phyloP scores from a whole-genome alignment of 129 eudicot genomes.

The Centrapalus pauciflorus region DNA sequence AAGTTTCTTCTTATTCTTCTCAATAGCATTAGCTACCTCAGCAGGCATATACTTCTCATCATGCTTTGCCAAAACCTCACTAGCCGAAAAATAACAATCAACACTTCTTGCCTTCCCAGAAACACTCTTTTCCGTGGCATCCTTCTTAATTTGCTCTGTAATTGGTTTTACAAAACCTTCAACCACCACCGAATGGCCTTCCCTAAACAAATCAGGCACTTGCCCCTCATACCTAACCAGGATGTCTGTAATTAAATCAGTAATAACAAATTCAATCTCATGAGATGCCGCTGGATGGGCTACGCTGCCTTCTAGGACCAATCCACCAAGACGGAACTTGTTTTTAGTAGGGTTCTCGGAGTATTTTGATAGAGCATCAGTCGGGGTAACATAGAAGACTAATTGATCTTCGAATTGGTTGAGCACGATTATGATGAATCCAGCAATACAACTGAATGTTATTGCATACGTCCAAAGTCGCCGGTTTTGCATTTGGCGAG shows the following conservation, averaged over 20 bases:
- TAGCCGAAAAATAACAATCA: slow-evolving; percentile 74
- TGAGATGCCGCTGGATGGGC: slow-evolving; percentile 50
- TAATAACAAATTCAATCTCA: slow-evolving; percentile 76
- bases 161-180: slow-evolving; percentile 82
- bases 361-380: slow-evolving; percentile 66
- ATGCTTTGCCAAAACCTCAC: slow-evolving; percentile 95
- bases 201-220: slow-evolving; percentile 89
- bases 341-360: slow-evolving; percentile 46
- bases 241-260: slow-evolving; percentile 82
- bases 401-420: slow-evolving; percentile 86
- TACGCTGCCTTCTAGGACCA: slow-evolving; percentile 70
- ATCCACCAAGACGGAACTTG: slow-evolving; percentile 80
- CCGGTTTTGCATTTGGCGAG: slow-evolving; percentile 84
- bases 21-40: slow-evolving; percentile 79
- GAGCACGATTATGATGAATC: slow-evolving; percentile 65
- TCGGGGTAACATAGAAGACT: slow-evolving; percentile 80
- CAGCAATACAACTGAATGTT: slow-evolving; percentile 80
- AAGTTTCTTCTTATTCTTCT: slow-evolving; percentile 71
- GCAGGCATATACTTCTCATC: slow-evolving; percentile 99
- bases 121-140: slow-evolving; percentile 30
- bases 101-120: slow-evolving; percentile 63
- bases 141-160: slow-evolving; percentile 40
- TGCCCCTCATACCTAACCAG: slow-evolving; percentile 73
- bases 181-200: slow-evolving; percentile 93
- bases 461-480: slow-evolving; percentile 92